Evolutionary conservation across 768 basidiomycete species (phyloP), one percentile per base, ranked within the genome.

Genomic region (Russula griseocarnosa): DNA sequence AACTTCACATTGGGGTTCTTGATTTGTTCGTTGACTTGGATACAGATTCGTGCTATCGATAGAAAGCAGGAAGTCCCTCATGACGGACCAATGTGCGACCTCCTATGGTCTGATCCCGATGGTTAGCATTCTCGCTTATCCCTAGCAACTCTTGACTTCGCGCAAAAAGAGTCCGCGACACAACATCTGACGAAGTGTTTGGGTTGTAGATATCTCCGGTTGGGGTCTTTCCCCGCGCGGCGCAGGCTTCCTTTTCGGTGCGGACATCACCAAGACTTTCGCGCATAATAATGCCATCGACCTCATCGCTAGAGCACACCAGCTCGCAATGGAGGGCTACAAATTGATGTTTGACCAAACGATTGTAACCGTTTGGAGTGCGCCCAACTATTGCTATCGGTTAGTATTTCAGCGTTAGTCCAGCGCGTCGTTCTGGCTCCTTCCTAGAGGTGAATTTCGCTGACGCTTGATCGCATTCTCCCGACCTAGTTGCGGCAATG

Each of bases 81-180:
- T 74, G 96, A 98, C 72, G 96, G 96, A 14, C 87, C 94, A 9
- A 98, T 98, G 96, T 98, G 96, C 72, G 96, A 98, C 76, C 79
- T 98, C 2, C 79, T 98, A n/a, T 98, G 96, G 96, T 97, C 95
- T 63, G 96, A 98, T 79, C 96, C 96, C 51, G 96, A 98, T 74
- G 95, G 94, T 94, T 61, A 68, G 82, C 72, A 40, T 22, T 18
- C 9, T 40, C 36, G 36, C 11, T 36, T 18, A 14, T 22, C 36
- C 49, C 28, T 40, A 8, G 14, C 16, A 14, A 14, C 38, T 18
- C 38, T 18, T 18, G 0, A 24, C 30, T 22, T 36, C 8, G 14
- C 47, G 40, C 38, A 24, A 30, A 24, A 30, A 32, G 36, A 36
- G 56, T 46, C 18, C 24, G 32, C 28, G 47, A 36, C 36, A 14